Evolutionary conservation across 805 yeast species (phyloP), one percentile per base, ranked within the genome.

Genomic region (Candida sanyiensis): DNA sequence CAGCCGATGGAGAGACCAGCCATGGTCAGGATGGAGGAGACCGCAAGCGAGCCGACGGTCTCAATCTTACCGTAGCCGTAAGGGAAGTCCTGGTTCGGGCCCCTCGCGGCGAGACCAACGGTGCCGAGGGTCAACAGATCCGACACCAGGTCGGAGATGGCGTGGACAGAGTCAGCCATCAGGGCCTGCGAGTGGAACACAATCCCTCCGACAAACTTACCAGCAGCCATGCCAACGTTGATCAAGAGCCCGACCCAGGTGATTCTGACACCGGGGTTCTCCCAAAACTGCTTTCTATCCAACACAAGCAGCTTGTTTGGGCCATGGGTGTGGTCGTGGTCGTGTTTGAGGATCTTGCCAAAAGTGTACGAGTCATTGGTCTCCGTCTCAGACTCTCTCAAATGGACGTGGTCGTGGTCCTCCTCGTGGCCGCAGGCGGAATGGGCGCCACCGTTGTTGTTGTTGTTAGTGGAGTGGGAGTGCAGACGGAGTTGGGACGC

Each of bases 1-100:
- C 88, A 87, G 28, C 95, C 97, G 35, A 93, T 93, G 23, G 89
- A 82, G 17, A 84, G 56, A 33, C 97, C 97, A 4, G 97, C 97
- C 58, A 82, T 70, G 5, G 93, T 64, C 41, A 93, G 69, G 37
- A 90, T 80, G 0, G 83, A 74, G 21, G 95, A 82, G 4, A 93
- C 98, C 11, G 89, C 80, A 24, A 90, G 64, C 0, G 97, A 83
- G 2, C 98, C 97, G 23, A 89, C 70, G 3, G 96, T 82, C 63
- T 93, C 98, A 33, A 93, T 72, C 52, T 90, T 88, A 45, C 97
- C 98, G 57, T 79, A 86, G 1, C 97, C 98, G 35, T 80, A 66
- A 2, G 98, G 97, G 55, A 76, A 93, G 17, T 58, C 50, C 4
- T 62, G 54, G 23, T 73, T 71, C 9, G 89, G 82, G 7, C 72